Percentiles rank a stretch among this genome's conserved stretches.
Evolutionary conservation across 2,329 filamentous ascomycete species (phyloP).

Genomic region (Cytospora paraplurivora): DNA sequence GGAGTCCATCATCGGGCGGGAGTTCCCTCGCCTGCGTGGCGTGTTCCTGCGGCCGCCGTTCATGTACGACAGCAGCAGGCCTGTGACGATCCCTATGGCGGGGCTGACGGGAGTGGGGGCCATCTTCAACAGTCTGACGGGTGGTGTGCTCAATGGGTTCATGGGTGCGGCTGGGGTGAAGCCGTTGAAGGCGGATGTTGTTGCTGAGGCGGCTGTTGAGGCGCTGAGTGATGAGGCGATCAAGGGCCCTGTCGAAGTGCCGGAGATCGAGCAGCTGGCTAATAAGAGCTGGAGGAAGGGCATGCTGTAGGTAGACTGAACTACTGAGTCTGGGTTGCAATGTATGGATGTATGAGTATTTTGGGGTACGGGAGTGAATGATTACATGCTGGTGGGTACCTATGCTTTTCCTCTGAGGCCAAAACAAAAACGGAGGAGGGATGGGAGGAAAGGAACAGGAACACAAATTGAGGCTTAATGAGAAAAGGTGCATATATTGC

Average conservation of each 20-base stretch:
- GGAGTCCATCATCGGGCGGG: constrained; percentile 71
- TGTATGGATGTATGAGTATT: constrained; percentile 20
- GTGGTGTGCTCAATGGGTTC: constrained; percentile 72
- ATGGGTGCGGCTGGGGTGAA: constrained; percentile 84
- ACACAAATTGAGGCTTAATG: no score
- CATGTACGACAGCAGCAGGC: constrained; percentile 82
- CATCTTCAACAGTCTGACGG: constrained; percentile 74
- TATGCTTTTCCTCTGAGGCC: no score
- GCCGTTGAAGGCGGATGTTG: constrained; percentile 82
- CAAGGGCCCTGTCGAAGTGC: constrained; percentile 74
- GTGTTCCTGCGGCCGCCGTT: constrained; percentile 86
- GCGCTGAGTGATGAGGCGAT: constrained; percentile 74
- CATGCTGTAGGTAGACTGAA: constrained; percentile 66
- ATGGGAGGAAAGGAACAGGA: no score
- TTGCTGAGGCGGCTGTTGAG: constrained; percentile 88
- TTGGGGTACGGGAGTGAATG: neutral
- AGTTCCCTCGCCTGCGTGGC: constrained; percentile 74
- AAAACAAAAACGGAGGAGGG: no score
- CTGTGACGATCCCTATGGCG: constrained; percentile 83
- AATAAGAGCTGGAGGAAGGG: constrained; percentile 83
- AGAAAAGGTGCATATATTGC: no score
- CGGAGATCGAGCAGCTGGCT: constrained; percentile 79
- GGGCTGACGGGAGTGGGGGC: constrained; percentile 73
- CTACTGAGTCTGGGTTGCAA: neutral
- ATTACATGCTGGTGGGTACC: no score